Conservation (phyloP, 2,329 filamentous ascomycete species). For the Microsporum canis region DNA sequence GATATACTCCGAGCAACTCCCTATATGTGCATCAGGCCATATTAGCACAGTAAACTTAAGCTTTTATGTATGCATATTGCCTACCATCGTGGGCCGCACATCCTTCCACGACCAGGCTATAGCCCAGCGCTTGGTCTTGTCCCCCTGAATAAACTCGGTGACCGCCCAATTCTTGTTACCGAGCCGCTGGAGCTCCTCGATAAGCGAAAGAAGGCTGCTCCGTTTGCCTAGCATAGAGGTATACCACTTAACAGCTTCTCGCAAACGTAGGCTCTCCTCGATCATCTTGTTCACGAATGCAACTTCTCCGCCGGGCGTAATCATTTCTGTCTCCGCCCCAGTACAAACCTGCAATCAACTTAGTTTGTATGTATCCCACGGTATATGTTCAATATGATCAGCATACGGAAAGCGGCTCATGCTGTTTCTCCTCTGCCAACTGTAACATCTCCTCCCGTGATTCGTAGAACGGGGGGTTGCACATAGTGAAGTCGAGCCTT, state of each 20-base stretch:
- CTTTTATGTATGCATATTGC: constrained; percentile 16
- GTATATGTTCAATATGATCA: background rate
- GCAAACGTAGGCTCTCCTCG: constrained; percentile 52
- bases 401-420: constrained; percentile 53
- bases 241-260: constrained; percentile 66
- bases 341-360: constrained; percentile 45
- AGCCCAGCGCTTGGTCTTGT: constrained; percentile 72
- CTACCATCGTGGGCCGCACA: constrained; percentile 50
- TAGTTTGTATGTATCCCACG: background rate
- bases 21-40: constrained; percentile 10
- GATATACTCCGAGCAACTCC: constrained; percentile 29
- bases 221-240: constrained; percentile 82
- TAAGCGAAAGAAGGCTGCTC: constrained; percentile 53
- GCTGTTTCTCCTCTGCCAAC: constrained; percentile 54
- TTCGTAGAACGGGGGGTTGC: constrained; percentile 90
- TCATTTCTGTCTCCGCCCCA: constrained; percentile 74
- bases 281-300: constrained; percentile 63
- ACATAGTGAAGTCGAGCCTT: constrained; percentile 73
- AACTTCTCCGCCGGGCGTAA: constrained; percentile 65
- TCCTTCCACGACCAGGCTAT: constrained; percentile 74
- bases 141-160: constrained; percentile 65
- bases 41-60: constrained; percentile 14
- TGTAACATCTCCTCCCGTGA: constrained; percentile 56
- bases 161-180: constrained; percentile 69
- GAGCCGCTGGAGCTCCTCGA: constrained; percentile 45